Base-by-base conservation (phyloP, 139 green algal species). In the Marvania coccoides region DNA sequence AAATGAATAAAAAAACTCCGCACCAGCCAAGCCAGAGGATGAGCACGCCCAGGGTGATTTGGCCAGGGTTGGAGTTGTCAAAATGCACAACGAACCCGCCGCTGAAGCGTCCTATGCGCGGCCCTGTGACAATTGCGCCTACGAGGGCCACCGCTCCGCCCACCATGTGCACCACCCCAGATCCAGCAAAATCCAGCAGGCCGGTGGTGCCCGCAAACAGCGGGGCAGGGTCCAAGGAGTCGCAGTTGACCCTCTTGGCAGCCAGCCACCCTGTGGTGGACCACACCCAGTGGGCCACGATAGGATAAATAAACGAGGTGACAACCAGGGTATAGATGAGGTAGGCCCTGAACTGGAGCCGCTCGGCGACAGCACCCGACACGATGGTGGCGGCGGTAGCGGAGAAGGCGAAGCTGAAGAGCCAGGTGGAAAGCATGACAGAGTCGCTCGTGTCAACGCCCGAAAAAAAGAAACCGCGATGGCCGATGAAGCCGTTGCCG, bases 21-120 rank as follows among this genome's bases (percentile, higher is more conserved):
- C 51, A 70, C 85, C 85, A 93, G 33, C 85, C 83, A 47, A 93
- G 84, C 87, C 87, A 93, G 40, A 92, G 81, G 28, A 90, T 78
- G 71, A 93, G 83, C 6, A 76, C 79, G 23, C 87, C 87, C 9
- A 92, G 77, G 4, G 80, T 75, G 24, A 61, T 61, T 9, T 29
- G 29, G 9, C 40, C 31, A 6, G 31, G 7, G 26, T 53, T 14
- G 0, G 58, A 57, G 31, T 46, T 66, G 30, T 13, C 14, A 23
- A 69, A 60, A 12, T 61, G 29, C 1, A 58, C 23, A 12, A 79
- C 47, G 24, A 72, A 47, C 10, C 60, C 58, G 10, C 68, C 66
- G 34, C 47, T 67, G 55, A 88, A 90, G 19, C 83, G 67, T 10
- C 84, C 84, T 10, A 88, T 63, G 37, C 83, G 74, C 3, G 84